These are phyloP conservation scores for Begonia masoniana DNA, from an alignment of 306 rosid species.

Conservation along the genomic window DNA sequence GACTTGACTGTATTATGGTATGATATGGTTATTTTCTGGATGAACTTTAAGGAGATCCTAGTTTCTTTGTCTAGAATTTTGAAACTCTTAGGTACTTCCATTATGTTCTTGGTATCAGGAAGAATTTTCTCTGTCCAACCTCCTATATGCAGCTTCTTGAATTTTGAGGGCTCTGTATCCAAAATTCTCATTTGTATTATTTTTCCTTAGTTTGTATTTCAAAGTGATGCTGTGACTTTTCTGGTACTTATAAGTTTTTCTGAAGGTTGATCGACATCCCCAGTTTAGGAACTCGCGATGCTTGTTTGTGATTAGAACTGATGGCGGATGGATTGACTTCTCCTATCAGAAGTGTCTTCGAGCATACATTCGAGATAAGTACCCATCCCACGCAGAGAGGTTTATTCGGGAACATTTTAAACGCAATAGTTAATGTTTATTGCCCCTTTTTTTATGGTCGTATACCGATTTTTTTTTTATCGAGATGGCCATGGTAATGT, in stretches of 20 bases:
- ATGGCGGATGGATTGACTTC: slow-evolving; percentile 85
- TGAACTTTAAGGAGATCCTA: no score
- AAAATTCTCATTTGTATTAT: no score
- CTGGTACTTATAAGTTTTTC: neutral
- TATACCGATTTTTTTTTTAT: no score
- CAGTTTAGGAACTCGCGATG: slow-evolving; percentile 10
- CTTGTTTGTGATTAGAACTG: slow-evolving; percentile 25
- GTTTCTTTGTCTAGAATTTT: no score
- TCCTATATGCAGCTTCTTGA: no score
- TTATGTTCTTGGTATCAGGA: no score
- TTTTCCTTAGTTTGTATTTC: no score
- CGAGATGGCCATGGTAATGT: neutral
- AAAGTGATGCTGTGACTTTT: no score
- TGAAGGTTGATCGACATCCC: slow-evolving; percentile 91
- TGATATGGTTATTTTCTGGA: neutral
- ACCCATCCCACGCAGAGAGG: slow-evolving; percentile 62
- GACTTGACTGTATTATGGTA: slow-evolving; percentile 79
- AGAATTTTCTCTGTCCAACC: no score
- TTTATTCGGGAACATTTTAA: slow-evolving; percentile 70
- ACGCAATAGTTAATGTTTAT: slow-evolving; percentile 28
- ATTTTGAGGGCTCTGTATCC: no score
- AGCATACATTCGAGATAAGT: slow-evolving; percentile 58
- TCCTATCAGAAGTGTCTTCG: slow-evolving; percentile 81
- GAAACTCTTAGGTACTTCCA: no score
- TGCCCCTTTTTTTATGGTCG: no score